Conservation (phyloP, 1,284 basidiomycete genomes). For the Anthracocystis panici-leucophaei region DNA sequence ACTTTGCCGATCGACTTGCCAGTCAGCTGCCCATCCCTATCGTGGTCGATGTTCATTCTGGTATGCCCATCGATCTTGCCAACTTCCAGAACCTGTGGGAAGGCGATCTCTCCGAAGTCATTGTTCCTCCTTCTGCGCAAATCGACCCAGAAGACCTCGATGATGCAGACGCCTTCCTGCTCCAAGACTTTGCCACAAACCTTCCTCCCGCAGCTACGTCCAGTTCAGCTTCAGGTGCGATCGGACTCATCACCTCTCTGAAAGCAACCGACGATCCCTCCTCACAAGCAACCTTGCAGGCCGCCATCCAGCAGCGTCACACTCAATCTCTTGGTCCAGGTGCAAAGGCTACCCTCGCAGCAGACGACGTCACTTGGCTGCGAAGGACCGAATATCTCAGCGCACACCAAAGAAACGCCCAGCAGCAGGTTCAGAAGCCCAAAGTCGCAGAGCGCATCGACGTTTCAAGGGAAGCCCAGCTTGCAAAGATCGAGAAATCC, state of each 20-base stretch:
- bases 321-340: slow-evolving; percentile 47
- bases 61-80: slow-evolving; percentile 67
- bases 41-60: slow-evolving; percentile 65
- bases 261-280: slow-evolving; percentile 38
- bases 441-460: slow-evolving; percentile 53
- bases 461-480: slow-evolving; percentile 57
- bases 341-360: slow-evolving; percentile 43
- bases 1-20: slow-evolving; percentile 63
- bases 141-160: slow-evolving; percentile 52
- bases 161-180: slow-evolving; percentile 63
- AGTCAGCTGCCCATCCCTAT: slow-evolving; percentile 61
- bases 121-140: slow-evolving; percentile 17
- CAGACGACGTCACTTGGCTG: slow-evolving; percentile 66
- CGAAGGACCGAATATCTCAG: slow-evolving; percentile 67
- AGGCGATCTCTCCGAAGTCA: slow-evolving; percentile 47
- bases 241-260: slow-evolving; percentile 40
- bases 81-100: slow-evolving; percentile 64
- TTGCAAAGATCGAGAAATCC: slow-evolving; percentile 63
- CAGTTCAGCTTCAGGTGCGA: slow-evolving; percentile 32
- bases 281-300: slow-evolving; percentile 30
- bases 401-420: slow-evolving; percentile 57
- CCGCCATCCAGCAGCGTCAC: slow-evolving; percentile 51
- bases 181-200: slow-evolving; percentile 56
- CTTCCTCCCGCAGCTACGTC: slow-evolving; percentile 33
- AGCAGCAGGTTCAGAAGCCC: slow-evolving; percentile 49